Evolutionary conservation across 257 asterid species (phyloP).

Genomic region (Solanum bulbocastanum): DNA sequence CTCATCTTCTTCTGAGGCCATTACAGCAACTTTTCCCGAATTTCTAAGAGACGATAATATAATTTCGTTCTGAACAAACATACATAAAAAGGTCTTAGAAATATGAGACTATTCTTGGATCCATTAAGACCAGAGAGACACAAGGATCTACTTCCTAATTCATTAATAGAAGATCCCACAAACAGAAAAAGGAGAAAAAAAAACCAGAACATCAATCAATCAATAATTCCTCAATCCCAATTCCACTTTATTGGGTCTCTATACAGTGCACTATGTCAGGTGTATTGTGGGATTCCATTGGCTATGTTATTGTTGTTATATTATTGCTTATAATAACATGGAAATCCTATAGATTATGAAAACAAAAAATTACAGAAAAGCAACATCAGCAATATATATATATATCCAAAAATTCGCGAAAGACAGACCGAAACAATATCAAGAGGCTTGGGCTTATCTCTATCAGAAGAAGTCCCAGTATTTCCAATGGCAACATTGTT

Average conservation of each 20-base stretch:
- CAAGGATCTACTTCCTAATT: neutral
- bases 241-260: neutral
- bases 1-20: constrained; percentile 98
- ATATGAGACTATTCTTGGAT: neutral
- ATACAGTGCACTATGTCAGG: neutral
- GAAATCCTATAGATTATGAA: neutral
- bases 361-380: neutral
- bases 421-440: constrained; percentile 67
- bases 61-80: constrained; percentile 65
- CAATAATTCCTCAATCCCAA: neutral
- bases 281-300: neutral
- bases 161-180: neutral
- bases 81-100: neutral
- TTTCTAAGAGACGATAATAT: constrained; percentile 57
- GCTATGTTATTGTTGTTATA: neutral
- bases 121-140: neutral
- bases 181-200: neutral
- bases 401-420: neutral
- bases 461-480: constrained; percentile 19
- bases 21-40: constrained; percentile 83
- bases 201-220: neutral
- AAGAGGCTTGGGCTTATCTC: constrained; percentile 95
- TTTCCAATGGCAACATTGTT: constrained; percentile 13
- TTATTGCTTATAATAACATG: neutral
- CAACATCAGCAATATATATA: neutral